Evolutionary conservation across 345 rosid genomes (phyloP).

Genomic region (Syzygium grande): DNA sequence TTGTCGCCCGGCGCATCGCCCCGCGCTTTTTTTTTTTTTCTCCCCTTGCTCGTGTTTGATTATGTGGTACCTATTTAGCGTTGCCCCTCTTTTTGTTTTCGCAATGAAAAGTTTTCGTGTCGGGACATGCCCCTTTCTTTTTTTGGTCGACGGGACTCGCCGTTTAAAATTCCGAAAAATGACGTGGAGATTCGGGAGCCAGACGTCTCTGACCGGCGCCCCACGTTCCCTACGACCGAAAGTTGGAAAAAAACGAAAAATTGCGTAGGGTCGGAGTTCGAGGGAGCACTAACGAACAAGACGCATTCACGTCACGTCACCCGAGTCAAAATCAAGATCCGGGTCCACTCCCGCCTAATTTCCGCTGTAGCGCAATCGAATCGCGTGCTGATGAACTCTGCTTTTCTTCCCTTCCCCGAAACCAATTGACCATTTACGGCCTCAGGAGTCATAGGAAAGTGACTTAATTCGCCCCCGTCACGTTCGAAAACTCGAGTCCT

Average conservation of each 20-base stretch:
- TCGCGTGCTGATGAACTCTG: neutral
- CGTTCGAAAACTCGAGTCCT: neutral
- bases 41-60: fast-evolving
- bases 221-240: neutral
- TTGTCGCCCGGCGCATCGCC: no score
- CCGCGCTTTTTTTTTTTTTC: no score
- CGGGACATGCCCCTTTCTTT: no score
- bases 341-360: neutral
- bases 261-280: neutral
- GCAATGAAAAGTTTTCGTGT: neutral
- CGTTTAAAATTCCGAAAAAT: neutral
- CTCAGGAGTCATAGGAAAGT: neutral
- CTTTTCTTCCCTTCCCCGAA: neutral
- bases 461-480: neutral
- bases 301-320: neutral
- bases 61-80: neutral
- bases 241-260: neutral
- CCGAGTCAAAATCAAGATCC: neutral
- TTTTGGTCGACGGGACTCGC: no score
- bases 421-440: neutral
- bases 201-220: neutral
- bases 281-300: neutral
- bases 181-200: neutral
- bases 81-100: neutral
- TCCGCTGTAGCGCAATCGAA: neutral